phyloP scores from a whole-genome alignment of 208 protist genomes.

The Sergeia podlipaevii region DNA sequence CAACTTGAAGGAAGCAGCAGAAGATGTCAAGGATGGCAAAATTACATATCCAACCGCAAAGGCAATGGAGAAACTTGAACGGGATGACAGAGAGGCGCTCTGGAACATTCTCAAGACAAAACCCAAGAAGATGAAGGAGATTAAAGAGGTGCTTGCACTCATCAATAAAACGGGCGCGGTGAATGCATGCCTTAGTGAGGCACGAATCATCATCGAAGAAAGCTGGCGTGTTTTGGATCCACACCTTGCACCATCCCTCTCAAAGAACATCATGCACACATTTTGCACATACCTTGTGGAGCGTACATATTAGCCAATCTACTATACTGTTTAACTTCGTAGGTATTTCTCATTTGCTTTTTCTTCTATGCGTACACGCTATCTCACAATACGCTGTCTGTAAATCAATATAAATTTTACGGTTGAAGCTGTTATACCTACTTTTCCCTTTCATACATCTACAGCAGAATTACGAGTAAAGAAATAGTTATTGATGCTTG shows the following conservation, averaged over 20 bases:
- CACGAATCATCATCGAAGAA: slow-evolving; percentile 19
- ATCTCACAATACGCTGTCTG: background rate
- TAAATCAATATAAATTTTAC: background rate
- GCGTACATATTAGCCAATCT: slow-evolving; percentile 11
- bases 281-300: slow-evolving; percentile 40
- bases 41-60: slow-evolving; percentile 62
- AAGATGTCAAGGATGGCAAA: slow-evolving; percentile 52
- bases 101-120: slow-evolving; percentile 29
- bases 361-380: background rate
- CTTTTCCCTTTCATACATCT: slow-evolving; percentile 11
- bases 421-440: background rate
- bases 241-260: slow-evolving; percentile 32
- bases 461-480: background rate
- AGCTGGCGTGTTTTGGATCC: slow-evolving; percentile 38
- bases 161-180: slow-evolving; percentile 22
- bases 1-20: slow-evolving; percentile 27
- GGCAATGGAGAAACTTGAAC: slow-evolving; percentile 28
- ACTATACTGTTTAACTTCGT: background rate
- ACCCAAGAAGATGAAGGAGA: slow-evolving; percentile 10
- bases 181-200: slow-evolving; percentile 29
- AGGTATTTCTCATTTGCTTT: background rate
- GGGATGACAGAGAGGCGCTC: slow-evolving; percentile 21
- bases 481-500: slow-evolving; percentile 4
- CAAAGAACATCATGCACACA: slow-evolving; percentile 47
- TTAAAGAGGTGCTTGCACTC: slow-evolving; percentile 21